phyloP scores from a whole-genome alignment of 345 rosid genomes.

The Hypericum androsaemum region DNA sequence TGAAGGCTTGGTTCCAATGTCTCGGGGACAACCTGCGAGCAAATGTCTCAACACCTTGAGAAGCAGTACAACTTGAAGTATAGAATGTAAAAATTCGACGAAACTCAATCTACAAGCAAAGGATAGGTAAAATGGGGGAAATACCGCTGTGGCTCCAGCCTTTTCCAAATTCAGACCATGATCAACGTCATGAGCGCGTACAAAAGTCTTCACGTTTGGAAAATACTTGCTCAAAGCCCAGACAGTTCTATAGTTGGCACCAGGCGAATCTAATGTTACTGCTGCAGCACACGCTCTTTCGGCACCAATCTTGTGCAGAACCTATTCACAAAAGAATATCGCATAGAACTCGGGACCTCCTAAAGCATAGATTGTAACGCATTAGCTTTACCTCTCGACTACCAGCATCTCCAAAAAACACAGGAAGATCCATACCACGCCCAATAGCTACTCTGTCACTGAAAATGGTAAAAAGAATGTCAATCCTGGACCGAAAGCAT shows the following conservation, averaged over 20 bases:
- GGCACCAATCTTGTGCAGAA: conserved; percentile 93
- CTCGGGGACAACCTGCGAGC: conserved; percentile 85
- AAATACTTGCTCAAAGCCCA: conserved; percentile 98
- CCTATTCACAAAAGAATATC: conserved; percentile 36
- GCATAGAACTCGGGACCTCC: conserved; percentile 12
- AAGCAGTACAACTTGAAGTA: too few relatives aligned
- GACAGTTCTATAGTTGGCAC: conserved; percentile 97
- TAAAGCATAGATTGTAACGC: neutral
- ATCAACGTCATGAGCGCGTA: conserved; percentile 95
- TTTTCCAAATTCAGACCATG: conserved; percentile 93
- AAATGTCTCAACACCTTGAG: conserved; percentile 6
- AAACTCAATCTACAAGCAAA: too few relatives aligned
- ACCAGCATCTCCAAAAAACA: conserved; percentile 96
- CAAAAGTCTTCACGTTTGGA: conserved; percentile 93
- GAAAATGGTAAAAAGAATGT: conserved; percentile 17
- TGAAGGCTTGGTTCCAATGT: conserved; percentile 96
- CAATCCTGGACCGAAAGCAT: too few relatives aligned
- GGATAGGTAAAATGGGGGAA: neutral
- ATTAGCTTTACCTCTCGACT: conserved; percentile 77
- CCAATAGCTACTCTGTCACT: conserved; percentile 95
- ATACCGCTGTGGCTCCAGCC: conserved; percentile 96
- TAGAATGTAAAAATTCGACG: too few relatives aligned
- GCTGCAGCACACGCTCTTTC: conserved; percentile 98
- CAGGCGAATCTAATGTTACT: conserved; percentile 86
- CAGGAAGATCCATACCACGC: conserved; percentile 94